Evolutionary conservation across 192 early-diverging fungal genomes (phyloP).

Genomic region (Podila epigama): DNA sequence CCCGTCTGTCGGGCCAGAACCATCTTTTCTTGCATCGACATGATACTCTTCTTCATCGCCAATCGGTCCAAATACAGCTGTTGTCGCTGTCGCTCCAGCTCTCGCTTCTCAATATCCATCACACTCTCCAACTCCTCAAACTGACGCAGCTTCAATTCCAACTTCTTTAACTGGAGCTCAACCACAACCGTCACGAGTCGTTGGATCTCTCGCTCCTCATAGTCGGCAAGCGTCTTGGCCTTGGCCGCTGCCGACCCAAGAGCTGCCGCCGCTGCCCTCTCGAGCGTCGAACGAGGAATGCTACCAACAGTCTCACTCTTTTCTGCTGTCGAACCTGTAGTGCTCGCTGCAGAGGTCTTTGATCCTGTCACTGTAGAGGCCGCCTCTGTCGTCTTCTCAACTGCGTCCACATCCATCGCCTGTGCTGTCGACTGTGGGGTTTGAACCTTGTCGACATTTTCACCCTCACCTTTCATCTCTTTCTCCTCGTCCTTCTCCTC

Average conservation of each 20-base stretch:
- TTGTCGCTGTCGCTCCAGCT: conserved; percentile 75
- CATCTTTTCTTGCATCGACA: conserved; percentile 52
- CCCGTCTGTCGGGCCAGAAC: conserved; percentile 36
- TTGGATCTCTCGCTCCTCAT: conserved; percentile 89
- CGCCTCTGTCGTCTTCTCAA: conserved; percentile 4
- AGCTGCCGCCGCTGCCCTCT: conserved; percentile 84
- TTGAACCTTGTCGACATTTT: not conserved
- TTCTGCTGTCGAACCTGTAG: conserved; percentile 11
- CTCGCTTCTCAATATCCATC: conserved; percentile 86
- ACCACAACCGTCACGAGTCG: conserved; percentile 82
- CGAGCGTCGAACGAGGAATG: conserved; percentile 62
- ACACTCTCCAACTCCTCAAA: conserved; percentile 92
- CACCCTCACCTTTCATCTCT: not conserved
- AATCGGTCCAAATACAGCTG: conserved; percentile 67
- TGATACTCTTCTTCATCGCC: conserved; percentile 60
- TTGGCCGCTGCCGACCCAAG: conserved; percentile 94
- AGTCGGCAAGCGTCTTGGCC: conserved; percentile 78
- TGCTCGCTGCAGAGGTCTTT: not conserved
- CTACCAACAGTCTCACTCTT: conserved; percentile 14
- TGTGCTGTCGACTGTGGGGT: no score
- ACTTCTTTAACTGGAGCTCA: conserved; percentile 86
- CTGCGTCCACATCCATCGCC: no score
- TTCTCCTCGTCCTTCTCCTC: conserved; percentile 40
- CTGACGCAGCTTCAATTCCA: conserved; percentile 92
- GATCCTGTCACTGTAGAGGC: not conserved